These are phyloP conservation scores for Monoraphidium neglectum DNA, from an alignment of 139 green algal genomes.

Conservation along the genomic window DNA sequence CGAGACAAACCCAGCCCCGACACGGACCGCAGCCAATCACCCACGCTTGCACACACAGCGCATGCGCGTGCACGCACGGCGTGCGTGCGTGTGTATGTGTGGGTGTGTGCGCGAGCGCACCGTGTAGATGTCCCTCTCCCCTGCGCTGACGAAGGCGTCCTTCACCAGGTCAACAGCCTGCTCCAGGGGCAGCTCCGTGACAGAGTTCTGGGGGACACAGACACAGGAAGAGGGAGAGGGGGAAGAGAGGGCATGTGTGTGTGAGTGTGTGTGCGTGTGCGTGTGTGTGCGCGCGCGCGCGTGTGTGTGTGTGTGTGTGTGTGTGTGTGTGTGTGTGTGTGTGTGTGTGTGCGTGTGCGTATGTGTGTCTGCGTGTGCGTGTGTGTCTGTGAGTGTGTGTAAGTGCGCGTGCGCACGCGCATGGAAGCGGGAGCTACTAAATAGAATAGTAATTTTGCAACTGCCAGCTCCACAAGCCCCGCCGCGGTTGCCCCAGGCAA, in stretches of 20 bases:
- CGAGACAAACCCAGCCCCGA: background rate
- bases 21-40: background rate
- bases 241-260: background rate
- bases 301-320: conserved; percentile 9
- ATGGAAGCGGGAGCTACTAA: too few relatives aligned
- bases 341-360: too few relatives aligned
- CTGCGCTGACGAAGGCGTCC: conserved; percentile 93
- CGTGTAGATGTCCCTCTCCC: conserved; percentile 99
- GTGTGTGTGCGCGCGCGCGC: too few relatives aligned
- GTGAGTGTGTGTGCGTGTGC: too few relatives aligned
- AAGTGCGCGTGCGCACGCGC: too few relatives aligned
- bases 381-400: too few relatives aligned
- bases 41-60: background rate
- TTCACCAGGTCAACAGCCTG: conserved; percentile 96
- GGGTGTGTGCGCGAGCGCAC: conserved; percentile 37
- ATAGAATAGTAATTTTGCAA: too few relatives aligned
- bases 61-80: background rate
- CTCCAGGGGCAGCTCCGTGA: conserved; percentile 72
- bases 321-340: too few relatives aligned
- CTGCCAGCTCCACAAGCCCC: too few relatives aligned
- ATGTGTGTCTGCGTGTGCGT: too few relatives aligned
- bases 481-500: too few relatives aligned
- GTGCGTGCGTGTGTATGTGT: background rate
- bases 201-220: conserved; percentile 43
- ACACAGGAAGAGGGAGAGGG: background rate